A percentile compares a stretch with the other conserved stretches of the same genome.
Evolutionary conservation across 176 grass and related monocot species (phyloP).

Genomic region (Dendrocalamus sinicus): DNA sequence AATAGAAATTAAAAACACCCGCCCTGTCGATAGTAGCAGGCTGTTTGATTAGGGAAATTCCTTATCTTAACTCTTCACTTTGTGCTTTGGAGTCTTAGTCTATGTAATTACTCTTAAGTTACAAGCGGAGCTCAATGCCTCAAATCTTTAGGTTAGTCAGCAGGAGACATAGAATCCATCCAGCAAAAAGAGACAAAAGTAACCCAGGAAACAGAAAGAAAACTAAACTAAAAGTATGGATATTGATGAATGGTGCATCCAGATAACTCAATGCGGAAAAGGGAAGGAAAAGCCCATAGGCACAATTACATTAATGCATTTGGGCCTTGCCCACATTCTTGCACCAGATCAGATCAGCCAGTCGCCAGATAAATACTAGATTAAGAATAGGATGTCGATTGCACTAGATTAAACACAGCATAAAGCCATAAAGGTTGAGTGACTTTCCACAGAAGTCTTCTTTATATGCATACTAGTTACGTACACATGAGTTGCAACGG

Average conservation of each 20-base stretch:
- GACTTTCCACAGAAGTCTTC: not conserved
- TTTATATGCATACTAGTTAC: not conserved
- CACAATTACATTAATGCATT: constrained; percentile 24
- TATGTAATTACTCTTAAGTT: constrained; percentile 43
- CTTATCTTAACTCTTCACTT: constrained; percentile 47
- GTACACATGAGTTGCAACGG: too few relatives aligned
- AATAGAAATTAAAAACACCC: not conserved
- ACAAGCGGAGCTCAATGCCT: constrained; percentile 34
- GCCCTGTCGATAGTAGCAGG: not conserved
- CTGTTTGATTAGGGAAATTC: too few relatives aligned
- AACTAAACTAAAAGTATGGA: not conserved
- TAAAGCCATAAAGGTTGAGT: constrained; percentile 8
- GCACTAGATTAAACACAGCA: constrained; percentile 10
- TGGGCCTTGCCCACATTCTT: constrained; percentile 35
- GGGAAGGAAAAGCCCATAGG: not conserved
- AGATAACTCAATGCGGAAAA: constrained; percentile 27
- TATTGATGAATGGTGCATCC: constrained; percentile 11
- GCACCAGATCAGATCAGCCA: not conserved
- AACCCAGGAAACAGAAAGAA: not conserved
- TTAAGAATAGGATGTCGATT: not conserved
- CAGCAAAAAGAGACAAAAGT: constrained; percentile 34
- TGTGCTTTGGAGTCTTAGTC: constrained; percentile 43
- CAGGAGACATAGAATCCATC: constrained; percentile 1
- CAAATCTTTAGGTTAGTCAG: constrained; percentile 28
- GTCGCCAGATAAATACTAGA: not conserved